Base-by-base conservation (phyloP, 164 flowering plant genomes). In the Echeveria elegans region DNA sequence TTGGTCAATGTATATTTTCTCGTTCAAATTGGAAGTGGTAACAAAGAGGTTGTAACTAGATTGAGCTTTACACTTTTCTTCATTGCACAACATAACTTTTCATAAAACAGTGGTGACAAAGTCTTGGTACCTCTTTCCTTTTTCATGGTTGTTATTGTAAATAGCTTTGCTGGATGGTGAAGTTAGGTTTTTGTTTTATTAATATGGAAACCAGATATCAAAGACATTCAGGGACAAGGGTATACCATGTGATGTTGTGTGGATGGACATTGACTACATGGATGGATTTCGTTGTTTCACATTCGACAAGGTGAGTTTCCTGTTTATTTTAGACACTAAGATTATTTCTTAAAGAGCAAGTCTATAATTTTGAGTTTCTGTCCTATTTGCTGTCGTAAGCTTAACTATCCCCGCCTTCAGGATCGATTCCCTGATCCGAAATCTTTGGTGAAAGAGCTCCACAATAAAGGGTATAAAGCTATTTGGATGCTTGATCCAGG, bases 231-330 rank as follows among this genome's bases (percentile, higher is more conserved):
- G 97, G n/a, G 83, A 89, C 76, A 90, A 88, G 76, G 76, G 69
- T 26, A 90, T 93, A 68, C 98, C 98, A 72, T 88, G 96, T 77
- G 97, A 93, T 78, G 98, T 88, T 32, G 78, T 93, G 73, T 93
- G 98, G 98, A 89, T 93, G 92, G 98, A 93, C 73, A 93, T 93
- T 23, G 97, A 93, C 73, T 90, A 93, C 82, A 93, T 90, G 98
- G 87, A 93, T 82, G 97, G 96, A 28, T 90, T 88, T 76, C 90
- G 95, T 32, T 93, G 96, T 79, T 93, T 88, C 75, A 93, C 97
- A 68, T 93, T 90, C 75, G 96, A 90, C 77, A 66, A 81, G 83
- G 98, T 75, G 80, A 72, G 69, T 62, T 65, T 50, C 61, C 24
- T 63, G 40, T 8, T 14, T 40, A 47, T n/a, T n/a, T 36, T 53